phyloP scores from a whole-genome alignment of 2,329 filamentous ascomycete species.

The Aspergillus fructus region DNA sequence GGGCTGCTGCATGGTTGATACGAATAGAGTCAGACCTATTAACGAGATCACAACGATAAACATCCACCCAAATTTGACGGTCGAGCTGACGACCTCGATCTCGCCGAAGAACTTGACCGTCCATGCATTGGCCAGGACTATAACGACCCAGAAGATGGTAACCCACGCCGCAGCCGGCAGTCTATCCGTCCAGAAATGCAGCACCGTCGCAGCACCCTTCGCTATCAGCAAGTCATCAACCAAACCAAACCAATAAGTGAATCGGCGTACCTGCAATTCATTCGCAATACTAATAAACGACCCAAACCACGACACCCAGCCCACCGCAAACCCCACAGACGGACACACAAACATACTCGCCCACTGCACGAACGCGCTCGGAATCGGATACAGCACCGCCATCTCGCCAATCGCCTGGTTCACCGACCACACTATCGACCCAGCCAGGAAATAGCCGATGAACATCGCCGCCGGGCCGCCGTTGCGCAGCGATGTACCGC shows the following conservation, averaged over 20 bases:
- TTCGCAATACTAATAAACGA: constrained; percentile 47
- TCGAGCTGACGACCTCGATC: constrained; percentile 45
- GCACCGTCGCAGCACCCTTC: constrained; percentile 40
- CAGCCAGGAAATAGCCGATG: constrained; percentile 42
- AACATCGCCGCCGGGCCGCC: constrained; percentile 48
- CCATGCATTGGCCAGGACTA: constrained; percentile 44
- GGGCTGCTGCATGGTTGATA: background rate
- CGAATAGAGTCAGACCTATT: constrained; percentile 20
- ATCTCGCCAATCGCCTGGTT: constrained; percentile 48
- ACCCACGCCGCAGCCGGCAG: constrained; percentile 47
- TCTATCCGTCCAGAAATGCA: constrained; percentile 46
- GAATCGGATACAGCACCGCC: constrained; percentile 47
- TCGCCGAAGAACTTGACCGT: constrained; percentile 47
- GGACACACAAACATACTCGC: constrained; percentile 45
- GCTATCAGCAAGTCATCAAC: background rate
- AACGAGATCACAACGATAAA: constrained; percentile 48
- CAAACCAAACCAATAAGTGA: no score
- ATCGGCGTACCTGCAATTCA: constrained; percentile 28
- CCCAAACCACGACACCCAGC: constrained; percentile 49
- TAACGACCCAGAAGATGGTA: constrained; percentile 44
- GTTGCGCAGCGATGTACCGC: constrained; percentile 39
- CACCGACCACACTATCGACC: constrained; percentile 43
- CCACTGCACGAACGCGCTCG: constrained; percentile 49
- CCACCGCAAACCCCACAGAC: constrained; percentile 46
- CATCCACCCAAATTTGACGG: constrained; percentile 50